A percentile compares a stretch with the other conserved stretches of the same genome.
Evolutionary conservation across 345 rosid species (phyloP).

Genomic region (Excoecaria agallocha): DNA sequence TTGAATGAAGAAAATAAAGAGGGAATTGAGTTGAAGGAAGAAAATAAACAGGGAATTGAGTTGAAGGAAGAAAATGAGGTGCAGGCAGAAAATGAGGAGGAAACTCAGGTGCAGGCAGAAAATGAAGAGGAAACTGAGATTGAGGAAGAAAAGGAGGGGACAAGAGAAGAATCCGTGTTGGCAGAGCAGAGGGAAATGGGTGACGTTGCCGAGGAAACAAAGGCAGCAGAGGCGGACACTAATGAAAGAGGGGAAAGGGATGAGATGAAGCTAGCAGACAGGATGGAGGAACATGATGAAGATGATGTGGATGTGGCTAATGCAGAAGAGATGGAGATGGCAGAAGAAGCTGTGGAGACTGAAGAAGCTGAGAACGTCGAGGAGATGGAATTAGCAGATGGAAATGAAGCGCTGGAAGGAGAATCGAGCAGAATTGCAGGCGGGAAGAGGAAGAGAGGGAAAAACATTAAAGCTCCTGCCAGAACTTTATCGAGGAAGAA

Average conservation of each 20-base stretch:
- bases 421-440: slow-evolving; percentile 47
- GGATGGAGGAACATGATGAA: slow-evolving; percentile 27
- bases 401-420: slow-evolving; percentile 27
- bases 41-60: no score
- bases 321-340: slow-evolving; percentile 12
- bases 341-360: slow-evolving; percentile 10
- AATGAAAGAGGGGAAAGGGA: slow-evolving; percentile 30
- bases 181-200: background rate
- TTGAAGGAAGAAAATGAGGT: no score
- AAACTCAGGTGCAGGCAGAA: no score
- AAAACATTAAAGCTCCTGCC: slow-evolving; percentile 37
- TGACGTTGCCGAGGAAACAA: slow-evolving; percentile 1
- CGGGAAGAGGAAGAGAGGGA: slow-evolving; percentile 77
- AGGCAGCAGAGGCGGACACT: background rate
- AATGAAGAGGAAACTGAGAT: no score
- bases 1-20: background rate
- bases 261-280: slow-evolving; percentile 25
- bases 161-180: background rate
- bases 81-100: no score
- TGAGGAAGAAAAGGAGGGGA: slow-evolving; percentile 3
- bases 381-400: slow-evolving; percentile 18
- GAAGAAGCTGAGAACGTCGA: slow-evolving; percentile 17
- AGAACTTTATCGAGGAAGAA: slow-evolving; percentile 60
- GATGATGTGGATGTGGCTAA: slow-evolving; percentile 22
- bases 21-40: no score